Base-by-base conservation (phyloP, 768 basidiomycete species). In the Psilocybe tampanensis region DNA sequence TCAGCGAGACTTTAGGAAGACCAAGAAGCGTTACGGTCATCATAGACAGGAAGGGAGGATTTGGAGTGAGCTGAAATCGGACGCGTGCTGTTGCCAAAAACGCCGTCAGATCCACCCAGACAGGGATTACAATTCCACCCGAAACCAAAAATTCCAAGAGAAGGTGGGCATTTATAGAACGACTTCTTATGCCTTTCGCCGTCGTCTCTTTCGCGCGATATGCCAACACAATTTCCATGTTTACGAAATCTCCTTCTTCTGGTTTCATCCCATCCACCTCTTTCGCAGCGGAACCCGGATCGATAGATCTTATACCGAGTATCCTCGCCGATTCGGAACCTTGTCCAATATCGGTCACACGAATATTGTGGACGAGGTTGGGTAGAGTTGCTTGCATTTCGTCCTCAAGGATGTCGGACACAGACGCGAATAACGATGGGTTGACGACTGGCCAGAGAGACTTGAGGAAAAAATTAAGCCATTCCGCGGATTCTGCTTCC, bases 401-500 rank as follows among this genome's bases (percentile, higher is more conserved):
- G 62, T 84, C 83, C 70, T 86, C 84, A 4, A 86, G 68, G 74
- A 87, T 85, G 70, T 90, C 89, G 15, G 83, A 74, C 32, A 85
- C 54, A 5, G 80, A 72, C 8, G 70, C 72, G 69, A 87, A 86
- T 48, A 91, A 74, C 22, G 84, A 77, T 2, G 90, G 89, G 66
- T 91, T 89, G 58, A 91, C 72, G 55, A 90, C 79, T 0, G 89
- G 88, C 90, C 91, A 92, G 9, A 92, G 68, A 2, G 81, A 77
- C 36, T 74, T 69, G 22, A 88, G 70, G 49, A 90, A 68, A 3
- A 82, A 73, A 68, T 91, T 90, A 32, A 90, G 76, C 91, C 90
- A 92, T 19, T 61, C 53, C 18, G 76, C 74, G 3, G 73, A 68
- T 64, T 80, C 78, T 1, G 76, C n/a, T n/a, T n/a, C n/a, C n/a